These are phyloP conservation scores for Monilinia vaccinii-corymbosi DNA, from an alignment of 2,329 filamentous ascomycete species.

Conservation along the genomic window DNA sequence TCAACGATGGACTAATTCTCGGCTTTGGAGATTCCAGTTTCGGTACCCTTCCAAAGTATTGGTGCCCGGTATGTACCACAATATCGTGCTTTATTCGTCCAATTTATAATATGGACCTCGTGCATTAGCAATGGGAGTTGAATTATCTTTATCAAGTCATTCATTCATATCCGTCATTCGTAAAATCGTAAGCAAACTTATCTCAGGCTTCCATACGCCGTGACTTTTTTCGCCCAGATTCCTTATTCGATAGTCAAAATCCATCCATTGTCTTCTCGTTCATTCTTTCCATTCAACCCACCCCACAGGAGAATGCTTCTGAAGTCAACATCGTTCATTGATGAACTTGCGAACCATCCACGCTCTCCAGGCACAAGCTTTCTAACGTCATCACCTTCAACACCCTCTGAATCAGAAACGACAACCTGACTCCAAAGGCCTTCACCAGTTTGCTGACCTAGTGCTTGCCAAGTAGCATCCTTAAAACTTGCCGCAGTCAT, in stretches of 20 bases:
- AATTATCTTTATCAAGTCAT: background rate
- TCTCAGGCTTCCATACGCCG: background rate
- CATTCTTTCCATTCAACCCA: conserved; percentile 43
- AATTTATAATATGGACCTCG: background rate
- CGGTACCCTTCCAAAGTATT: background rate
- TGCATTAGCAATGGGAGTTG: background rate
- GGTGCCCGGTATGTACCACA: background rate
- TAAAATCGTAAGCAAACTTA: background rate
- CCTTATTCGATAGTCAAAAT: conserved; percentile 44
- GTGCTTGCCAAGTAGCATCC: conserved; percentile 43
- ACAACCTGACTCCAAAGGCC: conserved; percentile 49
- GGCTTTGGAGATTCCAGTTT: background rate
- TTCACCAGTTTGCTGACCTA: conserved; percentile 46
- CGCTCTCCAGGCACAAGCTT: conserved; percentile 41
- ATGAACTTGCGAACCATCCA: conserved; percentile 49
- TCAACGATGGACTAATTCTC: background rate
- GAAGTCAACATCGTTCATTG: conserved; percentile 50
- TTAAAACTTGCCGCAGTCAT: conserved; percentile 47
- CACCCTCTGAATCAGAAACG: conserved; percentile 37
- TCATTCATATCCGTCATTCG: background rate
- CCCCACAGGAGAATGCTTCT: conserved; percentile 52
- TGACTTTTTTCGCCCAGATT: background rate
- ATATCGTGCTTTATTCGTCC: background rate
- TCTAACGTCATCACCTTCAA: conserved; percentile 35
- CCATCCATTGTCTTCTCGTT: conserved; percentile 53